phyloP scores from a whole-genome alignment of 768 basidiomycete genomes.

The Leccinum subgranulosum region DNA sequence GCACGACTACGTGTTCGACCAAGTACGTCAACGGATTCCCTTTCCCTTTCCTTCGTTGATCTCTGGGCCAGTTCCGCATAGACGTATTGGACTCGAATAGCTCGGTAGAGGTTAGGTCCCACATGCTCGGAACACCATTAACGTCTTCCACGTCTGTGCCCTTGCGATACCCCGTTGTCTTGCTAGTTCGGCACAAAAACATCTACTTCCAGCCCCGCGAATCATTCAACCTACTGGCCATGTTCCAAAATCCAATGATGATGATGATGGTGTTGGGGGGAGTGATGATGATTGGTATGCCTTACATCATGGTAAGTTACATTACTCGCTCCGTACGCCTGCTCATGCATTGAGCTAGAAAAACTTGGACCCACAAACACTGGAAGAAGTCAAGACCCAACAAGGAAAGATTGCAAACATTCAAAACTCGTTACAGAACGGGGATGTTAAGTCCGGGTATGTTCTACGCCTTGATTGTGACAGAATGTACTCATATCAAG shows the following conservation, averaged over 20 bases:
- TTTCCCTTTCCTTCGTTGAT: conserved; percentile 1
- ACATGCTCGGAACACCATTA: conserved; percentile 66
- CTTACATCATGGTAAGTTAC: conserved; percentile 63
- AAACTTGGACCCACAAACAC: conserved; percentile 68
- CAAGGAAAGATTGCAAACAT: conserved; percentile 55
- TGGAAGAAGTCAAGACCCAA: conserved; percentile 61
- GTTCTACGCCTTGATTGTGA: conserved; percentile 18
- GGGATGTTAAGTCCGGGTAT: conserved; percentile 59
- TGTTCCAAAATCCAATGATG: conserved; percentile 86
- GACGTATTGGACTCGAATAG: conserved; percentile 51
- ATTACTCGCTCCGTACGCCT: not conserved
- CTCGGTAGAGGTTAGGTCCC: conserved; percentile 55
- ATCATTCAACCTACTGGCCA: conserved; percentile 69
- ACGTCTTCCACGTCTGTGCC: conserved; percentile 51
- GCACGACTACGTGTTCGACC: conserved; percentile 68
- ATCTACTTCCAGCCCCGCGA: conserved; percentile 66
- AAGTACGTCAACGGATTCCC: conserved; percentile 39
- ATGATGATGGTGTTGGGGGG: conserved; percentile 69
- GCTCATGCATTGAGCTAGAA: conserved; percentile 43
- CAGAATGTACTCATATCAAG: conserved; percentile 3
- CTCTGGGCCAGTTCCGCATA: conserved; percentile 53
- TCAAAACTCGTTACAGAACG: conserved; percentile 55
- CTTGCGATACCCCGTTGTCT: conserved; percentile 58
- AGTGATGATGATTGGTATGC: conserved; percentile 66
- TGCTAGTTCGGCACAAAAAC: conserved; percentile 54